Percentiles rank a stretch among this genome's conserved stretches.
phyloP scores from a whole-genome alignment of 2,329 filamentous ascomycete species.

The Fusarium hostae region DNA sequence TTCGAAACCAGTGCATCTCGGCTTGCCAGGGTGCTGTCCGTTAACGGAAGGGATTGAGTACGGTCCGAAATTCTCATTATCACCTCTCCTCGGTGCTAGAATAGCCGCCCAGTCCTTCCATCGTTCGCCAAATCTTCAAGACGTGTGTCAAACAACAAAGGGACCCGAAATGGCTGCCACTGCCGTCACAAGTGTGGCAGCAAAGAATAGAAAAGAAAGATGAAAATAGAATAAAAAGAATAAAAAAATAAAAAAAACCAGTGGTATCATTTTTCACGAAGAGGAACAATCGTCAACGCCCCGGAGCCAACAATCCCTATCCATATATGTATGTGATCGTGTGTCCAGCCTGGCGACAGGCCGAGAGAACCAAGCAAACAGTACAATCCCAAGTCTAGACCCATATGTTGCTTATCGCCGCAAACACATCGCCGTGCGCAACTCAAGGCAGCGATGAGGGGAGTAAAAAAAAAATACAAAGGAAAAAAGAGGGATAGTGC shows the following conservation, averaged over 20 bases:
- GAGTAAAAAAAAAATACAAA: slow-evolving; percentile 2
- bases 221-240: slow-evolving; percentile 1
- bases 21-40: not conserved
- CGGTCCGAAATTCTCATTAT: not conserved
- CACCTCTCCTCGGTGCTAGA: not conserved
- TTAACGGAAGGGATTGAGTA: not conserved
- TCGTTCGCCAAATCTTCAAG: slow-evolving; percentile 25
- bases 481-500: not conserved
- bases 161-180: slow-evolving; percentile 6
- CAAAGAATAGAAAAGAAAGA: slow-evolving; percentile 15
- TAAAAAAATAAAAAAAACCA: slow-evolving; percentile 26
- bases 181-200: slow-evolving; percentile 3
- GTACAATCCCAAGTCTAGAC: slow-evolving; percentile 41
- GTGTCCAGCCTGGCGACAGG: slow-evolving; percentile 42
- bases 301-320: slow-evolving; percentile 36
- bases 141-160: slow-evolving; percentile 10
- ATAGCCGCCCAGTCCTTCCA: not conserved
- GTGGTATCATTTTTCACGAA: slow-evolving; percentile 46
- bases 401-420: slow-evolving; percentile 26
- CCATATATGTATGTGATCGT: slow-evolving; percentile 41
- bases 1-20: not conserved
- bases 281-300: slow-evolving; percentile 41
- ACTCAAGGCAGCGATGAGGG: not conserved
- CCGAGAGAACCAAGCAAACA: slow-evolving; percentile 36
- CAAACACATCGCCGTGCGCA: slow-evolving; percentile 19